Percentiles rank a stretch among this genome's conserved stretches.
phyloP scores from a whole-genome alignment of 139 green algal species.

The Chlorella sorokiniana region DNA sequence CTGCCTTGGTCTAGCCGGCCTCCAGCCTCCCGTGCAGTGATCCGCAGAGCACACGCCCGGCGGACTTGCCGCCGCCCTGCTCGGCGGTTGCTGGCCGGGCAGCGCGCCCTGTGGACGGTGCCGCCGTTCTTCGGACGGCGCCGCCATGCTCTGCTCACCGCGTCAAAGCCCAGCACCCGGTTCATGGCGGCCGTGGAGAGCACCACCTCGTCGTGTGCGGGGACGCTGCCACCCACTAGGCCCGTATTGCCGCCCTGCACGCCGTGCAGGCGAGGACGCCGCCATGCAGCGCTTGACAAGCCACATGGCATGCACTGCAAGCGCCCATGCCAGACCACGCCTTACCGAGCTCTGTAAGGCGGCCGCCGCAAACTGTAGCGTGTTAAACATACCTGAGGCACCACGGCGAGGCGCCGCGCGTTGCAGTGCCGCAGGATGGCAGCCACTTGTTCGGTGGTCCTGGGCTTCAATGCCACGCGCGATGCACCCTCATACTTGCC shows the following conservation, averaged over 20 bases:
- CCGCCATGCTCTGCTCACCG: too few species aligned
- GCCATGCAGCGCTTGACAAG: neutral
- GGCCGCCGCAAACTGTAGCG: too few species aligned
- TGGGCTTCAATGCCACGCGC: conserved; percentile 62
- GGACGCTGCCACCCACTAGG: conserved; percentile 89
- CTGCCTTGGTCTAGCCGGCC: neutral
- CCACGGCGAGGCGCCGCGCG: conserved; percentile 77
- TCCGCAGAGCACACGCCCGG: too few species aligned
- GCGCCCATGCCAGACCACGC: too few species aligned
- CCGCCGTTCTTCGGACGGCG: too few species aligned
- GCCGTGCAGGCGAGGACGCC: neutral
- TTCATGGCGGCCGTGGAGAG: conserved; percentile 75
- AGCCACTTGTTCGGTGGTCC: conserved; percentile 74
- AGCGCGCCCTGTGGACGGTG: too few species aligned
- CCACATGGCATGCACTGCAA: too few species aligned
- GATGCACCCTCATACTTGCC: conserved; percentile 79
- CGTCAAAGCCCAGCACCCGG: conserved; percentile 27
- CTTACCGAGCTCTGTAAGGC: too few species aligned
- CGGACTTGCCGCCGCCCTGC: too few species aligned
- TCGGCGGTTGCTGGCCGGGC: too few species aligned
- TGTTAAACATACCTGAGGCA: conserved; percentile 72
- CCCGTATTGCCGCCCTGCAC: conserved; percentile 93
- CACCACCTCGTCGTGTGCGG: conserved; percentile 92
- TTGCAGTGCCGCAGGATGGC: conserved; percentile 80
- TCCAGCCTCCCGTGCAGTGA: too few species aligned